Evolutionary conservation across 2,329 filamentous ascomycete genomes (phyloP), one percentile per base, ranked within the genome.

Genomic region (Botryotinia calthae): DNA sequence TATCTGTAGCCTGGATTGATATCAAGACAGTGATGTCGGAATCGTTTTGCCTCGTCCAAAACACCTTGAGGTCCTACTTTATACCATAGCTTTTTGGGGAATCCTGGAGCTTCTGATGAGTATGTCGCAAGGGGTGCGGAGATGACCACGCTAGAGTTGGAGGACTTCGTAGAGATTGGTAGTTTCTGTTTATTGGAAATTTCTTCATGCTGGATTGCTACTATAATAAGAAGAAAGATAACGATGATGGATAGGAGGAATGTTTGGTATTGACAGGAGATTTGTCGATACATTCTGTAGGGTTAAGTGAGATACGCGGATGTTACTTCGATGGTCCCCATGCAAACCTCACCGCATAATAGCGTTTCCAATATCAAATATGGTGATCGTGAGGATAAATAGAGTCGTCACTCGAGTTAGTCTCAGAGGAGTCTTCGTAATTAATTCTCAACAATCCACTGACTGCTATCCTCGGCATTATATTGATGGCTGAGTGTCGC

Each of bases 41-140:
- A 82, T 25, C 70, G 67, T 54, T 75, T 76, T 12, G 77, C 76
- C 10, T 82, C 74, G 28, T 79, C 73, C 64, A 66, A 81, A 7
- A 82, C 73, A 16, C 82, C 82, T 31, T 78, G 80, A 0, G 81
- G 80, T 0, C 81, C 82, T 7, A 82, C 74, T 72, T 84, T 84
- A 73, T 83, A 83, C 82, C 82, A 83, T 40, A 83, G 74, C 31
- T 78, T 81, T 71, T 80, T 76, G 10, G 82, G 78, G 64, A 65
- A 65, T 2, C 4, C 6, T 37, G 42, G 10, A n/a, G 63, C 6
- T 48, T 10, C 34, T 9, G 63, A 25, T n/a, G 28, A 9, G 48
- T 48, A 20, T 25, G 62, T 65, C 28, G 62, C 42, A 7, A 65
- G 28, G 14, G 42, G 28, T 1, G 42, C 20, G 20, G 42, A 31